phyloP scores from a whole-genome alignment of 129 eudicot genomes.

The Helichrysum umbraculigerum region DNA sequence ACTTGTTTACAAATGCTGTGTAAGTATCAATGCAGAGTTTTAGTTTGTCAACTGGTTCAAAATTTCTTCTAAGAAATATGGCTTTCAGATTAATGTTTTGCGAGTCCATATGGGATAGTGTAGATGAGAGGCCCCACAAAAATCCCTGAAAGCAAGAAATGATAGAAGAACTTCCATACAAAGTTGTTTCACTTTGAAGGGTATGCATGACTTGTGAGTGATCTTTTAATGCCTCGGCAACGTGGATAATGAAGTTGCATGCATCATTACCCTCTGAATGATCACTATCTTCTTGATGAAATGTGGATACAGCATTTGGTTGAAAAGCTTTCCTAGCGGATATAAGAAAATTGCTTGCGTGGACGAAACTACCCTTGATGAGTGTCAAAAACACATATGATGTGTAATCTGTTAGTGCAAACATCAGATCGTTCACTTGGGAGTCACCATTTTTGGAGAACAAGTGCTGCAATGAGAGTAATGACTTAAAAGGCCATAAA shows the following conservation, averaged over 20 bases:
- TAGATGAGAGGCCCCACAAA: conserved; percentile 72
- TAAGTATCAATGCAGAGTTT: conserved; percentile 43
- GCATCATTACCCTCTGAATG: conserved; percentile 28
- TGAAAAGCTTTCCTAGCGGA: conserved; percentile 30
- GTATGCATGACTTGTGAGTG: conserved; percentile 32
- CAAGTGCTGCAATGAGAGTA: conserved; percentile 44
- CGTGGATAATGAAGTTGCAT: conserved; percentile 31
- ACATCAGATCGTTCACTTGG: conserved; percentile 35
- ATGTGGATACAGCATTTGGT: conserved; percentile 19
- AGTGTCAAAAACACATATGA: conserved; percentile 55
- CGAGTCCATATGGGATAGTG: conserved; percentile 41
- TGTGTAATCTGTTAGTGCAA: conserved; percentile 78
- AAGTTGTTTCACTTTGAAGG: conserved; percentile 24
- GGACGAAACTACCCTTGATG: conserved; percentile 51
- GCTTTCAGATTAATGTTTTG: conserved; percentile 30
- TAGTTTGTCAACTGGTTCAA: conserved; percentile 43
- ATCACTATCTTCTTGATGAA: conserved; percentile 26
- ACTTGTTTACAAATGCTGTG: conserved; percentile 38
- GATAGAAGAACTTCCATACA: conserved; percentile 40
- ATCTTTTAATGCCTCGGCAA: conserved; percentile 48
- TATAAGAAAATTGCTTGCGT: conserved; percentile 38
- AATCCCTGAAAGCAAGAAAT: conserved; percentile 72
- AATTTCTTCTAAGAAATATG: conserved; percentile 37
- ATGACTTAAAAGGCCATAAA: conserved; percentile 67
- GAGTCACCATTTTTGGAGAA: conserved; percentile 39